Percentiles rank a stretch among this genome's conserved stretches.
Evolutionary conservation across 148 eudicot species (phyloP).

Genomic region (Diospyros kaki): DNA sequence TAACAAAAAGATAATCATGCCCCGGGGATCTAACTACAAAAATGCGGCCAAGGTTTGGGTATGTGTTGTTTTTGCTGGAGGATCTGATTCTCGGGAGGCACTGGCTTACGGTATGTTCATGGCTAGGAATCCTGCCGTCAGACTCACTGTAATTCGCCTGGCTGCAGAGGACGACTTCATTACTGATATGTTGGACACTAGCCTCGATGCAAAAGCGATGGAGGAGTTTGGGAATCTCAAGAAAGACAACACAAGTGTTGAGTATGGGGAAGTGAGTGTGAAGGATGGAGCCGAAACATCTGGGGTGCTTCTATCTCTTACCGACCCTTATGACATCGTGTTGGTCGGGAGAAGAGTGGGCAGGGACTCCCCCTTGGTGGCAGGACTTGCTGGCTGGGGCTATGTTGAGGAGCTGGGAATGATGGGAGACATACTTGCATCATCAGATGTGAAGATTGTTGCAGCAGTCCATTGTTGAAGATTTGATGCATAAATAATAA

Average conservation of each 20-base stretch:
- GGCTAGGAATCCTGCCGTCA: neutral
- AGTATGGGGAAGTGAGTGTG: conserved; percentile 9
- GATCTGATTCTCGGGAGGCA: conserved; percentile 17
- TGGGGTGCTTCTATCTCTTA: conserved; percentile 1
- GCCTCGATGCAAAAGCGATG: neutral
- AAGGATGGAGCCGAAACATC: conserved; percentile 10
- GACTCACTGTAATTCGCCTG: conserved; percentile 10
- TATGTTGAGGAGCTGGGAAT: conserved; percentile 15
- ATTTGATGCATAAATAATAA: no score
- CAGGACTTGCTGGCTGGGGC: conserved; percentile 16
- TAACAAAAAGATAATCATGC: conserved; percentile 10
- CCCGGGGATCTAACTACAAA: no score
- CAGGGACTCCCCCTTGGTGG: neutral
- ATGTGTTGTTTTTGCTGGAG: conserved; percentile 14
- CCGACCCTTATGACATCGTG: conserved; percentile 6
- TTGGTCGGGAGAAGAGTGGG: conserved; percentile 18
- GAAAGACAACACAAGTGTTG: neutral
- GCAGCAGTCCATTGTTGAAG: conserved; percentile 16
- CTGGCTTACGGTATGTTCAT: conserved; percentile 8
- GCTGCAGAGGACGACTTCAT: conserved; percentile 3
- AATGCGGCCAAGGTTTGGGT: no score
- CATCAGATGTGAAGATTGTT: conserved; percentile 18
- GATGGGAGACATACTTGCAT: conserved; percentile 20
- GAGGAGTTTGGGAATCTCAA: no score
- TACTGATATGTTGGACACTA: conserved; percentile 1